A percentile compares a stretch with the other conserved stretches of the same genome.
These are phyloP conservation scores for Penicillium argentinense DNA, from an alignment of 495 filamentous ascomycete species.

Conservation along the genomic window DNA sequence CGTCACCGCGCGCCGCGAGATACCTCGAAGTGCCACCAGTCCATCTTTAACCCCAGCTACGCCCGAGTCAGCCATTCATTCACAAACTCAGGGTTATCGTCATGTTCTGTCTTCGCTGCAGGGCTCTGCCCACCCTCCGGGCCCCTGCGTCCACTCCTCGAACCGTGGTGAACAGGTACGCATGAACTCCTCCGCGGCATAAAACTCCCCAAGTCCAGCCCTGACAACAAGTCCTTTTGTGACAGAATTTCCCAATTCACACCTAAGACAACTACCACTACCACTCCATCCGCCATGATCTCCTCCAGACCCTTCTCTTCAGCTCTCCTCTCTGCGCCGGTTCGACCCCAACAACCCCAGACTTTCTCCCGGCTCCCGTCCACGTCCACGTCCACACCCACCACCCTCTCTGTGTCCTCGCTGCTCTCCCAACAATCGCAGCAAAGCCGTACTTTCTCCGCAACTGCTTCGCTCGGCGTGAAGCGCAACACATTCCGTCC, in stretches of 20 bases:
- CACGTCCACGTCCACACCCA: conserved; percentile 12
- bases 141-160: conserved; percentile 16
- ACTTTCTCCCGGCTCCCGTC: conserved; percentile 19
- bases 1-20: conserved; percentile 26
- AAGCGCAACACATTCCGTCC: conserved; percentile 64
- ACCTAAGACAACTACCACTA: conserved; percentile 13
- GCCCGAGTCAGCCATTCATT: conserved; percentile 1
- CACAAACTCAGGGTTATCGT: conserved; percentile 7
- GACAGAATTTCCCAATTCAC: conserved; percentile 22
- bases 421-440: conserved; percentile 23
- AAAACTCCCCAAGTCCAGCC: neutral
- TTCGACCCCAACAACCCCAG: conserved; percentile 25
- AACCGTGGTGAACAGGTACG: conserved; percentile 26
- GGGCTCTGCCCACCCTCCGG: conserved; percentile 31
- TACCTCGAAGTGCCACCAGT: conserved; percentile 8
- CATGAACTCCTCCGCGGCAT: conserved; percentile 4
- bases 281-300: conserved; percentile 12
- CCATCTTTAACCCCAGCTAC: conserved; percentile 12
- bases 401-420: conserved; percentile 27
- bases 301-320: conserved; percentile 26
- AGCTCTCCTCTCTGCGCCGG: conserved; percentile 30
- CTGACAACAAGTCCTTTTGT: conserved; percentile 3
- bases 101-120: conserved; percentile 37
- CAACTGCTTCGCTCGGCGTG: conserved; percentile 47
- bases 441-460: conserved; percentile 41